These are phyloP conservation scores for Fistulifera pelliculosa DNA, from an alignment of 108 stramenopile genomes.

Conservation along the genomic window DNA sequence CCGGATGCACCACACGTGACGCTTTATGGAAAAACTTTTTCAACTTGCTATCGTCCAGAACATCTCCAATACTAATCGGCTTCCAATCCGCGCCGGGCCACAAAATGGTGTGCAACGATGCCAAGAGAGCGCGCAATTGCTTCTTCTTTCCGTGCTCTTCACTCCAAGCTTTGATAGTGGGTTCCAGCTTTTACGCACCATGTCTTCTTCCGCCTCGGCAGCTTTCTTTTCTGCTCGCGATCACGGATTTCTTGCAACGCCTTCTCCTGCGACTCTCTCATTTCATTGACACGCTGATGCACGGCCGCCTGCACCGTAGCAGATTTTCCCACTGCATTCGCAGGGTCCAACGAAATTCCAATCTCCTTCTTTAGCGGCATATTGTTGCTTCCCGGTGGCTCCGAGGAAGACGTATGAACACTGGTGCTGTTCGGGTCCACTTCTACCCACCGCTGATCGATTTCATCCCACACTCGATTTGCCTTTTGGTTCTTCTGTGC, in stretches of 20 bases:
- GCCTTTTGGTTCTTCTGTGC: slow-evolving; percentile 35
- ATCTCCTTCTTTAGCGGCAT: slow-evolving; percentile 23
- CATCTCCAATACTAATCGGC: slow-evolving; percentile 81
- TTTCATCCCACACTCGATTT: slow-evolving; percentile 84
- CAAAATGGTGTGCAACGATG: slow-evolving; percentile 91
- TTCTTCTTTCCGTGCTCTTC: slow-evolving; percentile 93
- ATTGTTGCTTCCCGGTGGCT: slow-evolving; percentile 4
- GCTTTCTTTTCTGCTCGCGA: slow-evolving; percentile 51
- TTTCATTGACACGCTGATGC: slow-evolving; percentile 62
- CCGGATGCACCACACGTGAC: slow-evolving; percentile 91
- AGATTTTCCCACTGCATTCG: slow-evolving; percentile 65
- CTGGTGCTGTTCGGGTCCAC: slow-evolving; percentile 51
- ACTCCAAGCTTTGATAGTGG: slow-evolving; percentile 79
- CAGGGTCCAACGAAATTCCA: slow-evolving; percentile 59
- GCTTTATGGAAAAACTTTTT: slow-evolving; percentile 87
- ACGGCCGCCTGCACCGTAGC: slow-evolving; percentile 55
- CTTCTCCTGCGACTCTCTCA: slow-evolving; percentile 63
- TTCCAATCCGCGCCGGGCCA: slow-evolving; percentile 90
- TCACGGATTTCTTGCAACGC: slow-evolving; percentile 57
- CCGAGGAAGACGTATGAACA: slow-evolving; percentile 3
- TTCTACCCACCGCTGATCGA: slow-evolving; percentile 84
- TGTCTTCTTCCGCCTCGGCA: slow-evolving; percentile 68
- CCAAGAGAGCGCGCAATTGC: slow-evolving; percentile 88
- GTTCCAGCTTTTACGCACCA: slow-evolving; percentile 67
- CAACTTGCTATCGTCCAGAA: slow-evolving; percentile 84